Evolutionary conservation across 306 rosid genomes (phyloP), one percentile per base, ranked within the genome.

Genomic region (Vachellia pachyceras): DNA sequence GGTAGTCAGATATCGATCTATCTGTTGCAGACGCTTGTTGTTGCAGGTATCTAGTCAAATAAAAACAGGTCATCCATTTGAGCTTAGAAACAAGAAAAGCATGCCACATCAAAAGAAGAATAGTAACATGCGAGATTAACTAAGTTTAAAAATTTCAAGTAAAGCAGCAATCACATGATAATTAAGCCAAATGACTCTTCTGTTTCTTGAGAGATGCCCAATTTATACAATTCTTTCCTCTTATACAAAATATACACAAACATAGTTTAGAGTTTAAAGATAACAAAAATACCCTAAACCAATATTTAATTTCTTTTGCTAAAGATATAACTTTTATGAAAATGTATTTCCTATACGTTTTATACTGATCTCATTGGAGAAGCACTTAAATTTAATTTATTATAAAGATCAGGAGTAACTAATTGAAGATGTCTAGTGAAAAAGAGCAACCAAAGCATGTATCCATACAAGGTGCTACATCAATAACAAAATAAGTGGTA

Each of bases 11-110:
- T 72, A 73, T 85, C 41, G 87, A 85, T 65, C 71, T 84, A 80
- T 84, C 82, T 73, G 88, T 72, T 76, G 84, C 82, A 82, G 91
- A 85, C 68, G 89, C 90, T 79, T 85, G 94, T 77, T 88, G 94
- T 81, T 90, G 91, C 81, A 95, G 80, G 82, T 91, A 93, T 78
- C 99, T 95, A 85, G 80, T 80, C 84, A 89, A 83, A 65, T 39
- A 33, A 83, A 82, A 83, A 46, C 63, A 69, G 15, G 42, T 7
- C 52, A 58, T 75, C 60, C 69, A 68, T 46, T n/a, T 57, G 64
- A 71, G 73, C 45, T 49, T 68, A 17, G 29, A 9, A 61, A 61
- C 50, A 47, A 78, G 78, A 45, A 47, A 69, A 29, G 44, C 13
- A 72, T 80, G 69, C 75, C n/a, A 72, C 55, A 65, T 77, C 55